phyloP scores from a whole-genome alignment of 768 basidiomycete genomes.

The Boletus speciosus region DNA sequence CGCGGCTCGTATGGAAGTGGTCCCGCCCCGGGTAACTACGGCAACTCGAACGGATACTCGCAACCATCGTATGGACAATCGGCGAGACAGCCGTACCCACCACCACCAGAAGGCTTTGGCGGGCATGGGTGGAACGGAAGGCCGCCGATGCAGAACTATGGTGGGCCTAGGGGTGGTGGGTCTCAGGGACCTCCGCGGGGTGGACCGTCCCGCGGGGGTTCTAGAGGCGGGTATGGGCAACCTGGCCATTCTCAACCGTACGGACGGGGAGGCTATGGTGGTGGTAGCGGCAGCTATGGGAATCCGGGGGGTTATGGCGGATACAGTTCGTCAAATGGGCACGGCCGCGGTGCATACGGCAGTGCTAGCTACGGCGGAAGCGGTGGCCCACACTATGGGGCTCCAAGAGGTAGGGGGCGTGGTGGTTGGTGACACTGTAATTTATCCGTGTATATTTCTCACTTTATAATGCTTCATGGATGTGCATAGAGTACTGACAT shows the following conservation, averaged over 20 bases:
- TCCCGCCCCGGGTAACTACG: slow-evolving; percentile 3
- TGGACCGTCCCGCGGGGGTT: slow-evolving; percentile 24
- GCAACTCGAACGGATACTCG: slow-evolving; percentile 18
- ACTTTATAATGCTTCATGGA: slow-evolving; percentile 5
- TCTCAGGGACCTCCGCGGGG: slow-evolving; percentile 26
- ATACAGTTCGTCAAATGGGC: slow-evolving; percentile 25
- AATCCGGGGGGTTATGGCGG: slow-evolving; percentile 31
- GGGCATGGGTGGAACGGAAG: slow-evolving; percentile 32
- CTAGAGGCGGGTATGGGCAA: slow-evolving; percentile 26
- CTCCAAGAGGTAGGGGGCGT: slow-evolving; percentile 47
- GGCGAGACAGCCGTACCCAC: slow-evolving; percentile 18
- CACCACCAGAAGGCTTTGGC: slow-evolving; percentile 25
- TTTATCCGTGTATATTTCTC: slow-evolving; percentile 21
- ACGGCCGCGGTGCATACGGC: slow-evolving; percentile 40
- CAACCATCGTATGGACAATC: slow-evolving; percentile 18
- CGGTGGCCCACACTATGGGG: slow-evolving; percentile 20
- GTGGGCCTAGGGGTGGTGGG: slow-evolving; percentile 30
- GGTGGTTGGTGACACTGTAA: slow-evolving; percentile 41
- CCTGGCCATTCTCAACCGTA: slow-evolving; percentile 19
- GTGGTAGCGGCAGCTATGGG: not conserved
- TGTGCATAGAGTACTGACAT: slow-evolving; percentile 6
- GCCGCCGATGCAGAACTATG: slow-evolving; percentile 30
- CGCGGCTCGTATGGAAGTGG: slow-evolving; percentile 24
- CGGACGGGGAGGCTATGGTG: slow-evolving; percentile 26
- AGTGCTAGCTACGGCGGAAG: slow-evolving; percentile 20